Evolutionary conservation across 2,329 filamentous ascomycete genomes (phyloP).

Genomic region (Calonectria crousiana): DNA sequence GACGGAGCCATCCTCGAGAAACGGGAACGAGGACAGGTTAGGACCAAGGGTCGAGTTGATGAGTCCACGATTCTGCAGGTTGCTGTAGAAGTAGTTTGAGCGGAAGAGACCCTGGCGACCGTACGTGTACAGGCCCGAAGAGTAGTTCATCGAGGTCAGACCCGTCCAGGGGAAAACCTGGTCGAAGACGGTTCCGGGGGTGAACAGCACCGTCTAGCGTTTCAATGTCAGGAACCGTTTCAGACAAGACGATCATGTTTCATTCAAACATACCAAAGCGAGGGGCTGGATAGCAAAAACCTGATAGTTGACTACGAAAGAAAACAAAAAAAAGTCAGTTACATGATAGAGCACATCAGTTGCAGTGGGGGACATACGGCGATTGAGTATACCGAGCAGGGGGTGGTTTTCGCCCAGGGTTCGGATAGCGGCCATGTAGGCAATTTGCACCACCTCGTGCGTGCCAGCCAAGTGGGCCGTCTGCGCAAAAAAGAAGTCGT

Average conservation of each 20-base stretch:
- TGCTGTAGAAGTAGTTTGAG: not conserved
- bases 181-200: not conserved
- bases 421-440: not conserved
- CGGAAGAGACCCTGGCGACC: not conserved
- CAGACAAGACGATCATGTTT: not conserved
- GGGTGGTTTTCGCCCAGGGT: not conserved
- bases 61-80: not conserved
- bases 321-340: not conserved
- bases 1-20: not conserved
- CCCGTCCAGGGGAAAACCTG: not conserved
- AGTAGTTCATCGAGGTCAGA: not conserved
- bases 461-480: not conserved
- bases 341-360: not conserved
- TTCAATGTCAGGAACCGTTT: not conserved
- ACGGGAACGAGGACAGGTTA: not conserved
- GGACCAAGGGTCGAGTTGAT: slow-evolving; percentile 8
- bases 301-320: not conserved
- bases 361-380: not conserved
- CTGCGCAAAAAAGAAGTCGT: slow-evolving; percentile 10
- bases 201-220: not conserved
- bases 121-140: not conserved
- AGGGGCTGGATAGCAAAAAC: not conserved
- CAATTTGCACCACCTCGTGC: not conserved
- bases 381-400: not conserved
- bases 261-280: not conserved